phyloP scores from a whole-genome alignment of 345 rosid genomes.

The Populus euphratica region DNA sequence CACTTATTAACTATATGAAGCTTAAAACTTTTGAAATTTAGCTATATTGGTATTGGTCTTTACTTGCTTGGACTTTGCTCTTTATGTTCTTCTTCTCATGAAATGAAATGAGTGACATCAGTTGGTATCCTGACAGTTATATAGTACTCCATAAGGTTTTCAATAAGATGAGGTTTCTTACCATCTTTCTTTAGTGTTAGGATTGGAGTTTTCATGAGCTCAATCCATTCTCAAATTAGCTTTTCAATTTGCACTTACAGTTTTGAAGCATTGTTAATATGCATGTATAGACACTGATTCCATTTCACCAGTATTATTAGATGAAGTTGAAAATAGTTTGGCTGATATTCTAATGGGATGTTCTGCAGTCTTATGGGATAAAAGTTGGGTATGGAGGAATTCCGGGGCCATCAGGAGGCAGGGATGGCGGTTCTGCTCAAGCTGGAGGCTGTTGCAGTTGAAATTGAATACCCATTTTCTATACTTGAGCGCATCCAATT shows the following conservation, averaged over 20 bases:
- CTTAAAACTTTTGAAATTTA: background rate
- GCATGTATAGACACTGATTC: background rate
- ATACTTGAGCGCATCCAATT: background rate
- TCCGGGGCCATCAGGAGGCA: slow-evolving; percentile 89
- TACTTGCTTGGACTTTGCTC: background rate
- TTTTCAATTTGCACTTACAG: background rate
- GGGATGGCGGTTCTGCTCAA: slow-evolving; percentile 77
- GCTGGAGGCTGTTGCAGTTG: slow-evolving; percentile 87
- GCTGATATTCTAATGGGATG: slow-evolving; percentile 13
- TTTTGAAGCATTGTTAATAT: background rate
- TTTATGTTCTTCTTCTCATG: background rate
- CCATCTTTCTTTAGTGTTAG: background rate
- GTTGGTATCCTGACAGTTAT: background rate
- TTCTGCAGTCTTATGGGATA: slow-evolving; percentile 79
- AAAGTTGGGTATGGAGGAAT: slow-evolving; percentile 97
- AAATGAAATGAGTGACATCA: background rate
- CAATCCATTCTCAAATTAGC: background rate
- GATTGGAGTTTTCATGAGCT: background rate
- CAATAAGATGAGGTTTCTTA: background rate
- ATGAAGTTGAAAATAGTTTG: background rate
- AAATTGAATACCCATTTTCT: slow-evolving; percentile 12
- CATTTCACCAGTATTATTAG: background rate
- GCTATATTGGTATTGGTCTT: background rate
- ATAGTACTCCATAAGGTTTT: background rate
- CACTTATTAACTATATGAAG: background rate